Base-by-base conservation (phyloP, 352 stramenopile genomes). In the Phytophthora cactorum region DNA sequence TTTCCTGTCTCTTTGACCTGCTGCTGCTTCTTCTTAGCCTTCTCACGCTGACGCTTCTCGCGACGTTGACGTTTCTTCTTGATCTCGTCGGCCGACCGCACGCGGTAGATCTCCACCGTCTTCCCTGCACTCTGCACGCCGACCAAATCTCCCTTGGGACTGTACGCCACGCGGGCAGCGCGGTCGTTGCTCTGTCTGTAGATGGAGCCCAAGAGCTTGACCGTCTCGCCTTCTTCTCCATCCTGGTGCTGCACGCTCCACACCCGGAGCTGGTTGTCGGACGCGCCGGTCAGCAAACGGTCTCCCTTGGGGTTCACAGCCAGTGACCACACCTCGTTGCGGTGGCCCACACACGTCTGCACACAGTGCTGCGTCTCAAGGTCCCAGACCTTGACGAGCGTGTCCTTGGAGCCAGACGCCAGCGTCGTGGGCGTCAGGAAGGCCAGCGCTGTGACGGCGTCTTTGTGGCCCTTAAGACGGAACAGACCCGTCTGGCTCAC, bases 311-410 rank as follows among this genome's bases (percentile, higher is more conserved):
- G 66, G 46, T 82, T 94, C 38, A 97, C 74, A 25, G 89, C 93
- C 17, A 98, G 72, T 34, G 80, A 88, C 94, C 95, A 98, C 5
- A 98, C 91, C 68, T 98, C 94, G 44, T 90, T 96, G 28, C 92
- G 81, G 73, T 98, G 92, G 31, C 92, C 91, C 34, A 98, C 89
- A 63, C 96, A 94, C 9, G 96, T 98, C 70, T 98, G 92, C 47
- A 98, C 77, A 69, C 96, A 98, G 73, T 97, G 86, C 79, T 98
- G 91, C 31, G 89, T 97, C 32, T 97, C 88, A 4, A 98, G 75
- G 66, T 98, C 95, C 95, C 95, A 98, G 15, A 97, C 83, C 78
- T 98, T 98, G 46, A 98, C 71, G 39, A 98, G 82, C 34, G 90
- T 93, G 78, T 98, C 96, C 71, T 98, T 98, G 60, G 91, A 98